Base-by-base conservation (phyloP, 1,284 basidiomycete species). In the Puccinia triticina region DNA sequence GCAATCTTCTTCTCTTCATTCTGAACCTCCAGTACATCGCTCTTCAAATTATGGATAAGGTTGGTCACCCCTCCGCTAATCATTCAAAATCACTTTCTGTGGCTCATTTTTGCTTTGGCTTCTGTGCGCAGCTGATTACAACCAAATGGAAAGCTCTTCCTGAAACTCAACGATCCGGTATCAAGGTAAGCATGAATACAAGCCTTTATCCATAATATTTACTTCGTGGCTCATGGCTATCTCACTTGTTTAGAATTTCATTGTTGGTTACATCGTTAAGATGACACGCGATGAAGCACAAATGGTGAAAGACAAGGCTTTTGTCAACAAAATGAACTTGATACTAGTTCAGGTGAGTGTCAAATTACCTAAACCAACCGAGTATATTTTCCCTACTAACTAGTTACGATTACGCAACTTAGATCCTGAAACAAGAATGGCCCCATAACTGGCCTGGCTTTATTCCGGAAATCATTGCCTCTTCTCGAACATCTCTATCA, bases 351-450 rank as follows among this genome's bases (percentile, higher is more conserved):
- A 96, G 53, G 81, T 82, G 43, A 76, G 73, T 61, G 46, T 32
- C 32, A 23, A 18, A n/a, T 7, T 43, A 14, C 26, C 23, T 72
- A 50, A 55, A 18, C 2, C 21, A 26, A 14, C 3, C 53, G 2
- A 26, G 34, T 37, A 26, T 29, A 3, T 67, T 29, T 64, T 48
- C 43, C 8, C 32, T 50, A 23, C 32, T 46, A 34, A 66, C 26
- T 37, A 4, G 57, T 32, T 55, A 46, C 46, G 16, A 50, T 67
- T 14, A 16, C n/a, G 43, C 34, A 0, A 11, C 61, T n/a, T 66
- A 82, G 94, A 98, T 99, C 84, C 90, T 99, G 85, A 99, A 99
- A 89, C 97, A 99, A 89, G 97, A 98, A 87, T 99, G 97, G 97
- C 97, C 96, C 29, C 95, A 98, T 87, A 96, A 98, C 86, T 99